Evolutionary conservation across 129 eudicot species (phyloP), one percentile per base, ranked within the genome.

Genomic region (Smallanthus sonchifolius): DNA sequence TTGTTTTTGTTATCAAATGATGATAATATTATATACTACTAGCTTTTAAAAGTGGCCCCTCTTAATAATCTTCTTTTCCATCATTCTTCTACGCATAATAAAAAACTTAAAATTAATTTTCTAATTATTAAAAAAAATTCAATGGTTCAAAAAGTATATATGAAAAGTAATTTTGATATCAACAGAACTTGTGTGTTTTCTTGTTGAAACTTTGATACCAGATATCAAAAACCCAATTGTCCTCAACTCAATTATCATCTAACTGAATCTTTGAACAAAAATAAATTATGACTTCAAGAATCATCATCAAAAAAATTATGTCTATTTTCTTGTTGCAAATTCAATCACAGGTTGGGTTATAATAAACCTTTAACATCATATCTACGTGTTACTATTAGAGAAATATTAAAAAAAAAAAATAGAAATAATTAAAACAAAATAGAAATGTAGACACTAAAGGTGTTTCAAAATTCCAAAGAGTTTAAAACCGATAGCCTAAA

Each of bases 1-100:
- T 70, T 61, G 20, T 38, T 38, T 75, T 55, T 75, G 73, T 63
- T 65, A 64, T 35, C 77, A 60, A 69, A 51, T 47, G 77, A 70
- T 68, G 84, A 69, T 64, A 19, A 65, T 75, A 69, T 69, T 75
- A 75, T 70, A 69, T 74, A 70, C 62, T 69, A 59, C 67, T 61
- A 61, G 71, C 80, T 68, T 56, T 81, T 81, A 4, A 42, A 52
- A 51, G 69, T 43, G 84, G 72, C 73, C 76, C 69, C 68, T 43
- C 20, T 38, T 69, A 60, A 69, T 81, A 60, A 49, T 69, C 73
- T 57, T 62, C 72, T 81, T 71, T 71, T 51, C 77, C 75, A 69
- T 81, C 74, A 28, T 16, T 73, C 66, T 87, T 69, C 79, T 71
- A 59, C 34, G 17, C 48, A 11, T 30, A 54, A 0, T 9, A 7